Evolutionary conservation across 108 stramenopile genomes (phyloP), one percentile per base, ranked within the genome.

Genomic region (Cyclotella kingstonii): DNA sequence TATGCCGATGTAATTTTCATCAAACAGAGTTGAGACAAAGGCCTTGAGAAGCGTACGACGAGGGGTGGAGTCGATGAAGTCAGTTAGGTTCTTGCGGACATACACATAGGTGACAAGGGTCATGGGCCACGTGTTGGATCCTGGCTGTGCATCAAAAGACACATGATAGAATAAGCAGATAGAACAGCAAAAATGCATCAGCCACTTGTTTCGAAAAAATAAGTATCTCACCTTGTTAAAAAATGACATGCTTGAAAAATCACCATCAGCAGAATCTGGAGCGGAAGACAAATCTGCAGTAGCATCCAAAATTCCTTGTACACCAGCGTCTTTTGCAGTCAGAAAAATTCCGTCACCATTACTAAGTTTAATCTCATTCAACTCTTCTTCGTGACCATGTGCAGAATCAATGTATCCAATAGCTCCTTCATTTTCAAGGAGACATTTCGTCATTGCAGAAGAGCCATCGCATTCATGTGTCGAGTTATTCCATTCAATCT

Each of bases 391-490:
- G 38, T 72, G 66, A 56, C 90, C 94, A 51, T 95, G 94, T 10
- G 89, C 89, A 31, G 78, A 57, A 38, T 91, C 90, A 54, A 95
- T 79, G 78, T 91, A 95, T 2, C 90, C 93, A 43, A 95, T 91
- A 14, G 90, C 68, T 26, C 84, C 84, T 14, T 34, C 55, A 38
- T 68, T 84, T 1, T 74, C 76, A 1, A 51, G 27, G 34, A 95
- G 76, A 55, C 85, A 86, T 3, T 63, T 55, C 9, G 82, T 79
- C 83, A 95, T 85, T 14, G 79, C 71, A 29, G 76, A 83, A 27
- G 77, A 80, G 42, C 94, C 94, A 43, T 86, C 77, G 59, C 84
- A 88, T 2, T 52, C 71, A 33, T 77, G 34, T 10, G 84, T 84
- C 10, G 66, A 76, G 0, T 52, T 73, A 18, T 66, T 63, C 93